A percentile compares a stretch with the other conserved stretches of the same genome.
phyloP scores from a whole-genome alignment of 306 rosid species.

The Begonia fuchsioides region DNA sequence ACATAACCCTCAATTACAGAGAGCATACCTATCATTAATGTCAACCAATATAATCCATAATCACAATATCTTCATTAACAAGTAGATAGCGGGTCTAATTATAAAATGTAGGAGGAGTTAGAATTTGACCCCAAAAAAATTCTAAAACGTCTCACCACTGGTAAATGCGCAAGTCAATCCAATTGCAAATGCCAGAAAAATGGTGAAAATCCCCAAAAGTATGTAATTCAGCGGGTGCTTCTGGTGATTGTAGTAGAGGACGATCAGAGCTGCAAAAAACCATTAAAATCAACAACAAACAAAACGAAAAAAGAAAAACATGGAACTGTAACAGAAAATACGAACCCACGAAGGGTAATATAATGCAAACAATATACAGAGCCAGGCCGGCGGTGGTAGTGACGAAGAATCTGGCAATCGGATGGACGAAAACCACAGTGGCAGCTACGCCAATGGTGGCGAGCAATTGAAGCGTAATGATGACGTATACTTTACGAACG shows the following conservation, averaged over 20 bases:
- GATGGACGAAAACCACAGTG: conserved; percentile 13
- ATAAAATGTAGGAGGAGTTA: too few species aligned
- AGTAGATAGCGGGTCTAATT: too few species aligned
- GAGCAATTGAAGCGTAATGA: conserved; percentile 23
- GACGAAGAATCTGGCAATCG: conserved; percentile 8
- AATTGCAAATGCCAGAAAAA: conserved; percentile 21
- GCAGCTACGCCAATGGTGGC: conserved; percentile 17
- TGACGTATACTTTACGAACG: conserved; percentile 34
- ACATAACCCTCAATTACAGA: too few species aligned
- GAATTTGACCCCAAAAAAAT: too few species aligned
- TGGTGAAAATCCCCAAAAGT: conserved; percentile 32
- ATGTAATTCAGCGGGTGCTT: conserved; percentile 32
- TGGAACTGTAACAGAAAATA: not conserved
- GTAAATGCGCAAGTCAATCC: conserved; percentile 26
- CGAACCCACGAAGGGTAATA: conserved; percentile 14
- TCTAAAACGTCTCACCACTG: conserved; percentile 15
- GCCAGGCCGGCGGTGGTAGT: conserved; percentile 1
- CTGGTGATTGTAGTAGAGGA: conserved; percentile 19
- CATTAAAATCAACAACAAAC: not conserved
- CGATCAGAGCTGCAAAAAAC: conserved; percentile 15
- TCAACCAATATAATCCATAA: too few species aligned
- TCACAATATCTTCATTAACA: too few species aligned
- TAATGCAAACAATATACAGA: conserved; percentile 4
- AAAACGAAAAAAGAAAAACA: not conserved
- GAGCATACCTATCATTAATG: too few species aligned